phyloP scores from a whole-genome alignment of 192 early-diverging fungal species.

The Phlyctochytrium arcticum region DNA sequence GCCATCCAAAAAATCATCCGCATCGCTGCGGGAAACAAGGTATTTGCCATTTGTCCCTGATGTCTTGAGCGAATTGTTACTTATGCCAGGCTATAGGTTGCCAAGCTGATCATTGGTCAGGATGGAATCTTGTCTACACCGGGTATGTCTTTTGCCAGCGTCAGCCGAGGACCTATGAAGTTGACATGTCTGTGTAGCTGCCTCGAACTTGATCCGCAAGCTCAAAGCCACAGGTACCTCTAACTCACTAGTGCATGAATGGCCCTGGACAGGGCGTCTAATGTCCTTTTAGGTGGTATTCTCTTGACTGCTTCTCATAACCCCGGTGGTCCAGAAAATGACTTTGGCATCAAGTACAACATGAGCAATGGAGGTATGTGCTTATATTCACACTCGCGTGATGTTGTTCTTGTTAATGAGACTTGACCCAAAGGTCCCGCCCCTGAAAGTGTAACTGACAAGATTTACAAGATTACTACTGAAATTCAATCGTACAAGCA shows the following conservation, averaged over 20 bases:
- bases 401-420: neutral
- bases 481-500: slow-evolving; percentile 62
- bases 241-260: neutral
- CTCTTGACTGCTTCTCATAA: slow-evolving; percentile 98
- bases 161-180: neutral
- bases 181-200: slow-evolving; percentile 46
- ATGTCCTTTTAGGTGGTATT: slow-evolving; percentile 67
- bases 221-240: slow-evolving; percentile 71
- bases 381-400: neutral
- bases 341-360: slow-evolving; percentile 99
- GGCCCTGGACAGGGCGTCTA: neutral
- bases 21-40: slow-evolving; percentile 78
- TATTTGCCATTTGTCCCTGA: slow-evolving; percentile 28
- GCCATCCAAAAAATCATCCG: slow-evolving; percentile 85
- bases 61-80: neutral
- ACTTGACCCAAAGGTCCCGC: slow-evolving; percentile 65
- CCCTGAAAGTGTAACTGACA: slow-evolving; percentile 90
- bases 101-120: slow-evolving; percentile 84
- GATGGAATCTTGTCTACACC: slow-evolving; percentile 94
- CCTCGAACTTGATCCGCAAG: slow-evolving; percentile 88
- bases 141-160: slow-evolving; percentile 5
- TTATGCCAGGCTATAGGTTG: slow-evolving; percentile 45
- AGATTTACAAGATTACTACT: slow-evolving; percentile 82
- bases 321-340: slow-evolving; percentile 94
- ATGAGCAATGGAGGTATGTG: slow-evolving; percentile 80